Base-by-base conservation (phyloP, 306 rosid genomes). In the Vigna angularis region DNA sequence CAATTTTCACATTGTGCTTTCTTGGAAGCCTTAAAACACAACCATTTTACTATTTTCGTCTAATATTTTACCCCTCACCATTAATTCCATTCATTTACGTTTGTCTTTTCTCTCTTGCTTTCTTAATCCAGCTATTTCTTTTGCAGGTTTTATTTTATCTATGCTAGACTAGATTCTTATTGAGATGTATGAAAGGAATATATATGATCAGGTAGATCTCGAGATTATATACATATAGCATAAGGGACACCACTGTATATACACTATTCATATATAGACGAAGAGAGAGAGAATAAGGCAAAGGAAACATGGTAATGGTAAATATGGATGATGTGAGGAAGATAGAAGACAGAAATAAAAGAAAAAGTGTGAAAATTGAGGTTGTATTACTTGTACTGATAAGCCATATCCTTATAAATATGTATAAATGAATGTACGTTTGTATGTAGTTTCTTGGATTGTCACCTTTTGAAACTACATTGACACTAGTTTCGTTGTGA, bases 11-110 rank as follows among this genome's bases (percentile, higher is more conserved):
- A 26, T 83, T 83, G 64, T 71, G 67, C 63, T 65, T 66, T 74
- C 58, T 76, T 44, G 65, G 59, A 79, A 28, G 30, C 80, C 63
- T 56, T 56, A 66, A 83, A 77, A 56, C 89, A 78, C 14, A 65
- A 70, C 72, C 22, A 22, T 75, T 73, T 77, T 42, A 72, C 80
- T 51, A 24, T 83, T 77, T 81, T 63, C 48, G 17, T 72, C 51
- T 66, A 9, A 49, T 34, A 55, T 65, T 75, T 72, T 20, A 66
- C 51, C 51, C 55, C 70, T 56, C 76, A 51, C 26, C 22, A 44
- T 34, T 64, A 42, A 17, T 28, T 11, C 48, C 40, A 20, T 11
- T 24, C 52, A 7, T 24, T 13, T 57, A 38, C 9, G 7, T 45
- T 20, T 69, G 49, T 58, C 8, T 55, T 72, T 55, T 9, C 30